Conservation (phyloP, 345 rosid genomes). For the Lumnitzera racemosa region DNA sequence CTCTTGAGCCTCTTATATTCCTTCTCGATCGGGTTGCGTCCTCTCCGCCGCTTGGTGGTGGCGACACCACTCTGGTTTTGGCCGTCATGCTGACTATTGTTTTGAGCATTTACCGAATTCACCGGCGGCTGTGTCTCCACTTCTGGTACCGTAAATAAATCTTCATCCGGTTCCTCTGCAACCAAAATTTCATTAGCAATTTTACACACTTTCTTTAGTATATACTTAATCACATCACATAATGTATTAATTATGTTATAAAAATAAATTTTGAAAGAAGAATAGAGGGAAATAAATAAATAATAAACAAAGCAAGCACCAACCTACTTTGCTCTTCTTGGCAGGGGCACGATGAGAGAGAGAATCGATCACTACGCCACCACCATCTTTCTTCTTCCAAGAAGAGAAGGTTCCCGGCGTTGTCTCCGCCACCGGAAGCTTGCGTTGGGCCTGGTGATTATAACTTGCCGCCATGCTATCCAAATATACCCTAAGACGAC, state of each 20-base stretch:
- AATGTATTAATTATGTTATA: too few species aligned
- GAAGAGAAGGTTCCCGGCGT: conserved; percentile 13
- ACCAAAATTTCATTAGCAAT: too few species aligned
- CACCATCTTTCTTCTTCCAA: conserved; percentile 3
- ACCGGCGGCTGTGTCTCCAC: conserved; percentile 34
- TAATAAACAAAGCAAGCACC: not conserved
- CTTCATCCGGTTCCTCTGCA: conserved; percentile 68
- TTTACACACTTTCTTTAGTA: too few species aligned
- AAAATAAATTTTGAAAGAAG: not conserved
- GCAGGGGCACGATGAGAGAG: not conserved
- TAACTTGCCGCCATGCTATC: not conserved
- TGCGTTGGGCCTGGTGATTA: not conserved
- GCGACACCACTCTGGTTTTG: not conserved
- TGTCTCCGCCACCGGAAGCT: conserved; percentile 4
- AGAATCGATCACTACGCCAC: not conserved
- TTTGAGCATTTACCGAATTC: not conserved
- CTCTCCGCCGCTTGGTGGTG: conserved; percentile 36
- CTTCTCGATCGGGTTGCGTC: conserved; percentile 55
- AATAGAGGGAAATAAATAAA: not conserved
- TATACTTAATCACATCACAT: too few species aligned
- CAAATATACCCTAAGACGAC: not conserved
- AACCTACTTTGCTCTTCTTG: conserved; percentile 22
- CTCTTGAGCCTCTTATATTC: conserved; percentile 65
- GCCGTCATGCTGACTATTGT: conserved; percentile 1
- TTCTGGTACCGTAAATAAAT: conserved; percentile 59